A percentile compares a stretch with the other conserved stretches of the same genome.
These are phyloP conservation scores for Kingdonia uniflora DNA, from an alignment of 164 flowering plant species.

Conservation along the genomic window DNA sequence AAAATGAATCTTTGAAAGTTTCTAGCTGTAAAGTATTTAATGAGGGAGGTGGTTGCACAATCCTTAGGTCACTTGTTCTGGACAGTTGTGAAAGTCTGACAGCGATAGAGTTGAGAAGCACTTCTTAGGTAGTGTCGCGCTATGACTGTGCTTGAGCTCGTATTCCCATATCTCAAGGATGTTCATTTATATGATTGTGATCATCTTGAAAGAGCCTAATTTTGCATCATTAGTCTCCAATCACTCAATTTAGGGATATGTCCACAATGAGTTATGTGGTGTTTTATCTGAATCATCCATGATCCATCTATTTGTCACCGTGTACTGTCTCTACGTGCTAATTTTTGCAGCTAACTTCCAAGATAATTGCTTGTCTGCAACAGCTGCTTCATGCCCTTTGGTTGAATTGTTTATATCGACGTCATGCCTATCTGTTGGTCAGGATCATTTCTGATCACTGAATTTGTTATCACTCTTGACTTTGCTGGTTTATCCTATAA, in stretches of 20 bases:
- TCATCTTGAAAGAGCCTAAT: slow-evolving; percentile 86
- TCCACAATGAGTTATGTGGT: slow-evolving; percentile 79
- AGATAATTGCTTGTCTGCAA: slow-evolving; percentile 85
- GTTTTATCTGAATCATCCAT: slow-evolving; percentile 72
- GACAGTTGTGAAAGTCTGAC: slow-evolving; percentile 92
- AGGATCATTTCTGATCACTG: slow-evolving; percentile 72
- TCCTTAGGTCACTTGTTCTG: slow-evolving; percentile 63
- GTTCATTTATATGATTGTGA: slow-evolving; percentile 85
- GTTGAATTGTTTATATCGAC: slow-evolving; percentile 74
- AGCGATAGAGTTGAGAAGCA: slow-evolving; percentile 48
- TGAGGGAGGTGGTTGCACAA: slow-evolving; percentile 93
- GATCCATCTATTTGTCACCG: slow-evolving; percentile 72
- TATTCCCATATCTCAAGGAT: slow-evolving; percentile 70
- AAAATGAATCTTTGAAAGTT: slow-evolving; percentile 78
- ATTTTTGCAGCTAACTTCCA: slow-evolving; percentile 95
- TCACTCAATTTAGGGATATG: slow-evolving; percentile 94
- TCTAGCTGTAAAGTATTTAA: slow-evolving; percentile 77
- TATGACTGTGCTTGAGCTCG: slow-evolving; percentile 52
- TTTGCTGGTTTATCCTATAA: slow-evolving; percentile 82
- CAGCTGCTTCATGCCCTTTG: slow-evolving; percentile 62
- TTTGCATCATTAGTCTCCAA: slow-evolving; percentile 72
- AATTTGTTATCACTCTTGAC: slow-evolving; percentile 50
- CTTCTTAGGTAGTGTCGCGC: slow-evolving; percentile 80
- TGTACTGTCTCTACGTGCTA: slow-evolving; percentile 78
- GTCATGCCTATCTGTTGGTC: slow-evolving; percentile 90